Evolutionary conservation across 768 basidiomycete species (phyloP), one percentile per base, ranked within the genome.

Genomic region (Lactifluus subvellereus): DNA sequence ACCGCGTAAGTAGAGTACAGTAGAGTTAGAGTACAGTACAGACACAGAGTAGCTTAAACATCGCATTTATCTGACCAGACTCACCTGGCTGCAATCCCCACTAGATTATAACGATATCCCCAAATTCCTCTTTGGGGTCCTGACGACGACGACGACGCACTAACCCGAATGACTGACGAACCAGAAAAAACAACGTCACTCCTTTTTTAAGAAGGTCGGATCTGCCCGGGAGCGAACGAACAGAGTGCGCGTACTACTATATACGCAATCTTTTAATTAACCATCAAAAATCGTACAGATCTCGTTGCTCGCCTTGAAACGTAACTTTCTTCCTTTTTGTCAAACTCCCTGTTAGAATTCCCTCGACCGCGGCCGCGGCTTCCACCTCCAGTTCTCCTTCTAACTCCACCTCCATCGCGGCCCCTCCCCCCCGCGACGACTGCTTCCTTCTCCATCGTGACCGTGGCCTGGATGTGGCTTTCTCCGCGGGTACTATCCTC

Each of bases 301-400:
- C 89, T 35, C 83, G 84, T 62, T 78, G 76, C 68, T 88, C 86
- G 60, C 83, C 82, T 57, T 77, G 79, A 72, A 91, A 91, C 2
- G 80, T 85, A 1, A 91, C 89, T 60, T 77, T 81, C 76, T 90
- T 90, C 75, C 80, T 77, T 38, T 65, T 86, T 74, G 81, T 82
- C 3, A 72, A 67, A 73, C 49, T 62, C 59, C 27, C 68, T 57
- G 59, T 60, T 58, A 27, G 48, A 60, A 35, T 45, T 45, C 42
- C 14, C 22, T 67, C 67, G 51, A 59, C 63, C 37, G 57, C 48
- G 33, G 43, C 37, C 32, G 53, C n/a, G 57, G 62, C 58, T 38
- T 49, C 35, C n/a, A 59, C 18, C 48, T 60, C 33, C 42, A 42
- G 10, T 27, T 18, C 55, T 61, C 68, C 72, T 66, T 85, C 83